Percentiles rank a stretch among this genome's conserved stretches.
Evolutionary conservation across 257 asterid species (phyloP).

Genomic region (Plectranthus barbatus): DNA sequence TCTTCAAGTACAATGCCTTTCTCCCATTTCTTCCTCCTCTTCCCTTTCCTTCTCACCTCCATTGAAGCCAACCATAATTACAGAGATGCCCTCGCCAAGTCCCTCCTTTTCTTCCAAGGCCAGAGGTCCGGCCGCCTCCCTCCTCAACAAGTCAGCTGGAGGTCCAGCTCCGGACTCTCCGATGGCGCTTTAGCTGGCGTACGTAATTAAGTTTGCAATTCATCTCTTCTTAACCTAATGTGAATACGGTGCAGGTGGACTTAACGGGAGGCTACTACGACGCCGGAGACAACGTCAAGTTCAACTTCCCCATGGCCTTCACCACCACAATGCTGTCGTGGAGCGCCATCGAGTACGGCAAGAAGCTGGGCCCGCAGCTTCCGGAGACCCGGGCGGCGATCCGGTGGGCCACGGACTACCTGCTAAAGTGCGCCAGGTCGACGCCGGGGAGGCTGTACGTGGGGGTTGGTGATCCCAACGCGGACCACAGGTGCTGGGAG

Average conservation of each 20-base stretch:
- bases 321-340: slow-evolving; percentile 86
- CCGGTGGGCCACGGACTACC: slow-evolving; percentile 87
- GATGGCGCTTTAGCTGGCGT: slow-evolving; percentile 62
- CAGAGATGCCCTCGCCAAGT: slow-evolving; percentile 70
- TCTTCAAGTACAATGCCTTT: slow-evolving; percentile 28
- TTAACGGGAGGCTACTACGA: slow-evolving; percentile 81
- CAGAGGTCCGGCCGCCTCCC: slow-evolving; percentile 81
- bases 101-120: slow-evolving; percentile 79
- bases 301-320: no score
- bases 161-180: slow-evolving; percentile 53
- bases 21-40: neutral
- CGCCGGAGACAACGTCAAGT: no score
- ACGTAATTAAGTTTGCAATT: no score
- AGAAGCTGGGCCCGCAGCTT: slow-evolving; percentile 52
- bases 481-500: slow-evolving; percentile 84
- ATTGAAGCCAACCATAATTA: slow-evolving; percentile 38
- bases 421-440: slow-evolving; percentile 66
- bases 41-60: slow-evolving; percentile 14
- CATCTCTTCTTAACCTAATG: no score
- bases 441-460: slow-evolving; percentile 71
- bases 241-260: no score
- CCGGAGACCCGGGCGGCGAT: slow-evolving; percentile 37
- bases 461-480: slow-evolving; percentile 75
- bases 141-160: slow-evolving; percentile 37
- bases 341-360: slow-evolving; percentile 62